Base-by-base conservation (phyloP, 495 filamentous ascomycete genomes). In the Penicillium tannophilum region DNA sequence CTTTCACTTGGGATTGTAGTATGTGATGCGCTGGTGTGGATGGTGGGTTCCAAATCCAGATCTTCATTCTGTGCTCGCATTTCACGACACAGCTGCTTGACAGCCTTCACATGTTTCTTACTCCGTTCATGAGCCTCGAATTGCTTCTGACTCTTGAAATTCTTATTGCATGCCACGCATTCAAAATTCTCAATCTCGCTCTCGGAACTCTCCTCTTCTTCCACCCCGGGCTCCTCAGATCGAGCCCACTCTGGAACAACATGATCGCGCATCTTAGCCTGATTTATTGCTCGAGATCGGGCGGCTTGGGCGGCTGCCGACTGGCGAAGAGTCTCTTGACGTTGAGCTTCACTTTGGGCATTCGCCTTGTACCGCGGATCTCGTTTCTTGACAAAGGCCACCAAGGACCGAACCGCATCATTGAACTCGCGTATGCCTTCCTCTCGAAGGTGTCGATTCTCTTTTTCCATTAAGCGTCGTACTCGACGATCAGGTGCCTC, bases 91-190 rank as follows among this genome's bases (percentile, higher is more conserved):
- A 99, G 71, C 60, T 91, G 83, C 59, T 91, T 85, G 6, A 96
- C 82, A 4, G 90, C 89, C 67, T 95, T 97, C 45, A 86, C 65
- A 66, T 99, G 94, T 69, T 97, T 98, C 68, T 96, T 98, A 76
- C 92, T 97, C 72, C 88, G 90, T 75, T 98, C 93, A 66, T 99
- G 94, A n/a, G 89, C 86, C 67, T 93, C 86, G 59, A 86, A 93
- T 63, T 97, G 94, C 63, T 89, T 90, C 67, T 96, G 88, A 56
- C 92, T 97, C 69, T 95, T 96, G 79, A 98, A 99, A 3, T 64
- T 88, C 74, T 99, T 99, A 65, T 84, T 82, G 69, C 94, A 99
- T 20, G 90, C 89, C 52, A 98, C 87, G 69, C 94, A 99, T 68
- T 97, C 94, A 55, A 91, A 90, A 33, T 82, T 75, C 58, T 87